These are phyloP conservation scores for Solanum neorickii DNA, from an alignment of 257 asterid species.

Conservation along the genomic window DNA sequence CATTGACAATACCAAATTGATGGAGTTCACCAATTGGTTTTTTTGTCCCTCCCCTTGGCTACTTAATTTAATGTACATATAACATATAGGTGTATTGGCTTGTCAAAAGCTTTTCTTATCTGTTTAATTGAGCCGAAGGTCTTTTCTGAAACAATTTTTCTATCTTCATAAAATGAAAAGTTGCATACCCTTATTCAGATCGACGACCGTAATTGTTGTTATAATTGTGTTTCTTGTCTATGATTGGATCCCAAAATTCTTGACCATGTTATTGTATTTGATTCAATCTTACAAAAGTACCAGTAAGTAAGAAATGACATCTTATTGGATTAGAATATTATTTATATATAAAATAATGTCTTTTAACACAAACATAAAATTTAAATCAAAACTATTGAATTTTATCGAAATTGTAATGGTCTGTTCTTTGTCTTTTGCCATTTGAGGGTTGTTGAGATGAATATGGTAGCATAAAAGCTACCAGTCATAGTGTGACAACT, in stretches of 20 bases:
- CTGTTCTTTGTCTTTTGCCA: background rate
- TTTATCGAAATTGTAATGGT: background rate
- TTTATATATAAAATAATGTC: too few species aligned
- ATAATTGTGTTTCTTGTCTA: background rate
- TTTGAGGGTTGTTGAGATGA: background rate
- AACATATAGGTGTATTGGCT: background rate
- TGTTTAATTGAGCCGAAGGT: background rate
- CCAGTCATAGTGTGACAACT: background rate
- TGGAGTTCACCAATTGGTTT: background rate
- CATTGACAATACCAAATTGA: background rate
- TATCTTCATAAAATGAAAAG: background rate
- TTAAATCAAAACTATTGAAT: background rate
- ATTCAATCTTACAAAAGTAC: background rate
- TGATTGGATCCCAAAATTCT: background rate
- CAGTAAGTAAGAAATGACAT: too few species aligned
- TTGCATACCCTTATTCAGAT: background rate
- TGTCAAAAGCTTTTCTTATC: background rate
- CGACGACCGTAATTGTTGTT: fast-evolving
- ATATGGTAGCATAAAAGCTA: background rate
- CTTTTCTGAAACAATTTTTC: background rate
- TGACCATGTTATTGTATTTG: background rate
- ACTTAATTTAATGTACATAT: background rate
- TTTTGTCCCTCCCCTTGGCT: background rate
- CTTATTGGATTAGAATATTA: background rate
- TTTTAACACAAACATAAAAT: too few species aligned